Evolutionary conservation across 2,329 filamentous ascomycete genomes (phyloP).

Genomic region (Alternaria angustiovoidea): DNA sequence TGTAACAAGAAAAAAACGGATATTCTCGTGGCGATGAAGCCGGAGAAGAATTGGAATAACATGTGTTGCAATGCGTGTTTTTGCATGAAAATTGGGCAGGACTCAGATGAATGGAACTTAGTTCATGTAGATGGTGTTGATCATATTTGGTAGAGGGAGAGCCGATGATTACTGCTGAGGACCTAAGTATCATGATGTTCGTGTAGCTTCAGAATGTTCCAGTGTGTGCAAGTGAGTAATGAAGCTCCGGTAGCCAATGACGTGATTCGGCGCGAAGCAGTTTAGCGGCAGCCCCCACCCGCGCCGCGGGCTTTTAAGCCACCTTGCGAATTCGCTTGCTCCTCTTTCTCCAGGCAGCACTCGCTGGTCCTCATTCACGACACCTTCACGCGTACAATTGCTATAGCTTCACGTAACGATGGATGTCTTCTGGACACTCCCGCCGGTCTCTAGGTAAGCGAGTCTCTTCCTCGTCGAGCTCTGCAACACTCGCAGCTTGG

Average conservation of each 20-base stretch:
- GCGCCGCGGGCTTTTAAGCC: conserved; percentile 23
- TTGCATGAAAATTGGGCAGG: background rate
- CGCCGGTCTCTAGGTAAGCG: conserved; percentile 71
- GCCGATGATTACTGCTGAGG: background rate
- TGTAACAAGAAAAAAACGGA: background rate
- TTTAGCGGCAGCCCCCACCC: conserved; percentile 20
- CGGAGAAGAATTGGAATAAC: background rate
- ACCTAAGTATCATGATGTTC: background rate
- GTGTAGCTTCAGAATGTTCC: background rate
- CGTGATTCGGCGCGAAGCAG: conserved; percentile 1
- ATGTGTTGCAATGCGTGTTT: background rate
- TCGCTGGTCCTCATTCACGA: conserved; percentile 43
- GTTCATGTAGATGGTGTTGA: background rate
- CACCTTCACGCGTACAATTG: conserved; percentile 27
- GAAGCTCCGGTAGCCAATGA: conserved; percentile 11
- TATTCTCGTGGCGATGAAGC: background rate
- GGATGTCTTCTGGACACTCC: conserved; percentile 71
- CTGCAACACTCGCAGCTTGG: background rate
- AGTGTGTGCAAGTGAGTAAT: background rate
- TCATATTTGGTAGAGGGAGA: background rate
- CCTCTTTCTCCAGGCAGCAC: conserved; percentile 44
- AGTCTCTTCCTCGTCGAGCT: conserved; percentile 1
- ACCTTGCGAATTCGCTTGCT: conserved; percentile 26
- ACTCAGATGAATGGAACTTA: background rate
- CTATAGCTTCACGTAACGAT: conserved; percentile 49